Evolutionary conservation across 2,329 filamentous ascomycete species (phyloP), one percentile per base, ranked within the genome.

Genomic region (Pseudocercospora fuligena): DNA sequence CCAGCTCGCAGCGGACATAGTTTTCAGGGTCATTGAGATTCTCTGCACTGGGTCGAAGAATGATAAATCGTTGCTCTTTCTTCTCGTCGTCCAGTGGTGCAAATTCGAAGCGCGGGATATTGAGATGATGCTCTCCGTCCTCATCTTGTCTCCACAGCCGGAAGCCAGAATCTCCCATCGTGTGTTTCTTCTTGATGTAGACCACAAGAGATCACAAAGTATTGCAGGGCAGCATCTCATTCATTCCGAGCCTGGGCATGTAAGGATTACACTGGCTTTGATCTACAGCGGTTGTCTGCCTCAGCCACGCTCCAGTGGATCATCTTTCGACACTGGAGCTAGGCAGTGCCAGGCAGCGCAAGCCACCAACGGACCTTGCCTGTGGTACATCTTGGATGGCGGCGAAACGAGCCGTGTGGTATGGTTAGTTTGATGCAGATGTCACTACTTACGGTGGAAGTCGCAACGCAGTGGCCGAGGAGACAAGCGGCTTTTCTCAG

Each of bases 21-120:
- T 64, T 54, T 8, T 23, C 47, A 36, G 27, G 25, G 3, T 16
- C 27, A 23, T 57, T 33, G 12, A 36, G 53, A 33, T 57, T 14
- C n/a, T 57, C 14, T 11, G 12, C 19, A 16, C 25, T 54, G 5
- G 62, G 62, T 14, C 60, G 43, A 9, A 64, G 40, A 16, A 60
- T 12, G 33, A 64, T 40, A 29, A 64, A 64, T 14, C 62, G 62
- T 19, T 53, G 54, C 21, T 64, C 54, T 23, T 33, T n/a, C 11
- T 16, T 14, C n/a, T 31, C 25, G 23, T 36, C 27, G 11, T 57
- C 33, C 21, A 57, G 23, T 8, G 53, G 53, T 19, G 31, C 16
- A 27, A 16, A 57, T n/a, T 57, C 53, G 19, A 57, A 57, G 9
- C 21, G 16, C 4, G 21, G 23, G 21, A 57, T 16, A 12, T 16